Evolutionary conservation across 1,139 yeast genomes (phyloP).

Genomic region (Zygosaccharomyces pseudobailii): DNA sequence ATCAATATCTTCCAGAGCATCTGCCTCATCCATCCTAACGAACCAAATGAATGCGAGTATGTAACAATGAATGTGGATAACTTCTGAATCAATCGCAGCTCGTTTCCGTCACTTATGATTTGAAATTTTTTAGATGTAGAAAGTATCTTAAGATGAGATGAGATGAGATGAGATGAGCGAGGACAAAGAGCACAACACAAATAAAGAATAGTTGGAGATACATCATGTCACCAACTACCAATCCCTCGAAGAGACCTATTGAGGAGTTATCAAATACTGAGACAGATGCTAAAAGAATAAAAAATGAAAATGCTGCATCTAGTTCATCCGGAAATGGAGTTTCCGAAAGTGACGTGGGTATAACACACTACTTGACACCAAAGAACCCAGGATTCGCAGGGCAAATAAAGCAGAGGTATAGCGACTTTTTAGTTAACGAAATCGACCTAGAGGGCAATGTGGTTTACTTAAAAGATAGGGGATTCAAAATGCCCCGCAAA

Average conservation of each 20-base stretch:
- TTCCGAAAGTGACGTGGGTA: slow-evolving; percentile 76
- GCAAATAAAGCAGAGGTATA: slow-evolving; percentile 76
- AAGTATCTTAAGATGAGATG: not conserved
- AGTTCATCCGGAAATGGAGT: slow-evolving; percentile 22
- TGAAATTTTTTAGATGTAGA: not conserved
- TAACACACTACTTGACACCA: slow-evolving; percentile 59
- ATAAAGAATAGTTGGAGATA: not conserved
- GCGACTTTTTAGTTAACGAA: slow-evolving; percentile 94
- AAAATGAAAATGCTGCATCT: slow-evolving; percentile 2
- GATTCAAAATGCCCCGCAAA: slow-evolving; percentile 50
- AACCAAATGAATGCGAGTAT: not conserved
- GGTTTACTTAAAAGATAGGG: slow-evolving; percentile 69
- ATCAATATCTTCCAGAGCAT: slow-evolving; percentile 16
- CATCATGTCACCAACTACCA: slow-evolving; percentile 7
- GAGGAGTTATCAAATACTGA: slow-evolving; percentile 6
- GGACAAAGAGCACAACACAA: not conserved
- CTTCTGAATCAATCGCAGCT: not conserved
- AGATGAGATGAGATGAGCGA: not conserved
- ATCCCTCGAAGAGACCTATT: slow-evolving; percentile 9
- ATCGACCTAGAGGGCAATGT: slow-evolving; percentile 65
- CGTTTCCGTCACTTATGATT: not conserved
- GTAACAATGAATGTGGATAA: not conserved
- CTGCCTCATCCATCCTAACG: slow-evolving; percentile 5
- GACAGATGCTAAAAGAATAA: slow-evolving; percentile 8
- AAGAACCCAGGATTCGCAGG: slow-evolving; percentile 69